These are phyloP conservation scores for Trichoderma harzianum DNA, from an alignment of 2,329 filamentous ascomycete species.

Conservation along the genomic window DNA sequence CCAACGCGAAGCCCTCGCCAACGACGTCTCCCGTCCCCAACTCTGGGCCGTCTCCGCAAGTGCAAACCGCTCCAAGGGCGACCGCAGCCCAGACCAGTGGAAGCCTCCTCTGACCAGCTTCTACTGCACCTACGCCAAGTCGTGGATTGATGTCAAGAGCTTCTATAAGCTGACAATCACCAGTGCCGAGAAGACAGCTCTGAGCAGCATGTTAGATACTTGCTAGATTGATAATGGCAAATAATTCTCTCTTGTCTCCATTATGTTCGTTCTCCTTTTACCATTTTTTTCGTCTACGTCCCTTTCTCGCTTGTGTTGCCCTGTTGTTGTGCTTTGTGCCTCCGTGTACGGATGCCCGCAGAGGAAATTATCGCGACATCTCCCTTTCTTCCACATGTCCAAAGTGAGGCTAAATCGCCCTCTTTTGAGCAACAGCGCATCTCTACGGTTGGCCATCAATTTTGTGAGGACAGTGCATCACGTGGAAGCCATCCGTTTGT, in stretches of 20 bases:
- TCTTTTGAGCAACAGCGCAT: not conserved
- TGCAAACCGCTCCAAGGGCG: constrained; percentile 72
- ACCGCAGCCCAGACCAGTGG: constrained; percentile 71
- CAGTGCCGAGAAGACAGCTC: constrained; percentile 65
- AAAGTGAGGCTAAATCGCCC: not conserved
- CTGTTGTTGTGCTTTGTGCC: not conserved
- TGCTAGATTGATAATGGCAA: constrained; percentile 24
- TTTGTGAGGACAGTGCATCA: not conserved
- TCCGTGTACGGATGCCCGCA: not conserved
- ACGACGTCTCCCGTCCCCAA: constrained; percentile 72
- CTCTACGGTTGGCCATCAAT: not conserved
- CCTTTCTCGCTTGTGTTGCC: not conserved
- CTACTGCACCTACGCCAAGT: constrained; percentile 73
- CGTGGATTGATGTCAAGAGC: constrained; percentile 77
- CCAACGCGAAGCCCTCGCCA: constrained; percentile 67
- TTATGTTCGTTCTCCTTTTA: not conserved
- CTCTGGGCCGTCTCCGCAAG: constrained; percentile 75
- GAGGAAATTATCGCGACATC: not conserved
- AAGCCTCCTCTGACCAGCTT: constrained; percentile 67
- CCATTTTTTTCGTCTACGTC: not conserved
- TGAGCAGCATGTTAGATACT: constrained; percentile 43
- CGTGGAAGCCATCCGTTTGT: constrained; percentile 7
- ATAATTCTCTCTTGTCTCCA: not conserved
- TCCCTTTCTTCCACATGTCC: not conserved
- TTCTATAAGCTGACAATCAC: constrained; percentile 68